phyloP scores from a whole-genome alignment of 352 stramenopile genomes.

The Pythium sp. region DNA sequence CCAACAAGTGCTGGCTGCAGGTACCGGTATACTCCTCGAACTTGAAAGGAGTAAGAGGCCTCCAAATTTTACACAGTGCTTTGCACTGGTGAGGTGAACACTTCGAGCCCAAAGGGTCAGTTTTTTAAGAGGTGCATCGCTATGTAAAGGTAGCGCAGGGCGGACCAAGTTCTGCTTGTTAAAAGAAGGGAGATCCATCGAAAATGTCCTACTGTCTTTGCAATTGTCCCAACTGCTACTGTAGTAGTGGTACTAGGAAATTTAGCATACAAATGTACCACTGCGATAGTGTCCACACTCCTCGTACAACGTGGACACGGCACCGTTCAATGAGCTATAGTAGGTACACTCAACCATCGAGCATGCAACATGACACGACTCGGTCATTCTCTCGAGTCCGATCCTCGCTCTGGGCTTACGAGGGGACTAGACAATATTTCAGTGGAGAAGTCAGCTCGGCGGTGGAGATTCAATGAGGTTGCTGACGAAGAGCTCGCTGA shows the following conservation, averaged over 20 bases:
- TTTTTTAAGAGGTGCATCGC: not conserved
- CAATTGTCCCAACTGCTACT: not conserved
- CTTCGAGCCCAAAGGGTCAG: too few relatives aligned
- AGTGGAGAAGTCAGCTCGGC: not conserved
- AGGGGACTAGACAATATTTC: not conserved
- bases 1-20: too few relatives aligned
- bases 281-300: too few relatives aligned
- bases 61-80: too few relatives aligned
- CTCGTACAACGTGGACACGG: too few relatives aligned
- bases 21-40: too few relatives aligned
- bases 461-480: not conserved
- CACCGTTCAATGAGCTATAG: too few relatives aligned
- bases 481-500: not conserved
- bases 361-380: not conserved
- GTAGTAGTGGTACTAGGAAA: too few relatives aligned
- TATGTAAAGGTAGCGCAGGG: not conserved
- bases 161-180: not conserved
- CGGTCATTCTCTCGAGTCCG: not conserved
- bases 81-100: too few relatives aligned
- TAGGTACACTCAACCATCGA: too few relatives aligned
- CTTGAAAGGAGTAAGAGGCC: too few relatives aligned
- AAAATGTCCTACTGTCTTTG: not conserved
- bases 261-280: too few relatives aligned
- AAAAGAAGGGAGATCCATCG: not conserved
- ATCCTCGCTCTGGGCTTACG: not conserved